These are phyloP conservation scores for Polychaeton citri DNA, from an alignment of 2,329 filamentous ascomycete species.

Conservation along the genomic window DNA sequence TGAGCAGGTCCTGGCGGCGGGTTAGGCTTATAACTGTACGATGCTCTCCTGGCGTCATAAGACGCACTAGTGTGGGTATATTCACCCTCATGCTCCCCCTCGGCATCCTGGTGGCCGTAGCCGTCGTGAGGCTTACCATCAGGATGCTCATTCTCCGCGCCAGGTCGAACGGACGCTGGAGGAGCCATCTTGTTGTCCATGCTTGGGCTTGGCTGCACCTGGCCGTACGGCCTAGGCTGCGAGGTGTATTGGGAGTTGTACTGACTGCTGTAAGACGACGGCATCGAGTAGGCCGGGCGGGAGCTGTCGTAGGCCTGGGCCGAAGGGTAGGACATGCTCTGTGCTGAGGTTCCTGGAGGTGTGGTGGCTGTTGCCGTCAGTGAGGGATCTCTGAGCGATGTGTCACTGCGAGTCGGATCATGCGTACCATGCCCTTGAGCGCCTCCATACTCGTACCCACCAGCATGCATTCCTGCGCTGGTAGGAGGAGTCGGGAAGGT, in stretches of 20 bases:
- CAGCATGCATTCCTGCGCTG: constrained; percentile 70
- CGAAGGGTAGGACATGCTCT: constrained; percentile 67
- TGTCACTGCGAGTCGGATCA: constrained; percentile 44
- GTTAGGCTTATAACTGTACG: constrained; percentile 64
- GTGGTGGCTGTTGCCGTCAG: constrained; percentile 49
- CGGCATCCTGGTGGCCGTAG: constrained; percentile 30
- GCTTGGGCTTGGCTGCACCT: constrained; percentile 45
- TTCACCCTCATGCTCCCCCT: constrained; percentile 45
- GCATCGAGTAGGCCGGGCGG: constrained; percentile 64
- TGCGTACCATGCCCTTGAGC: background rate
- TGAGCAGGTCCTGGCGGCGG: constrained; percentile 51
- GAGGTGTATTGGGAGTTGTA: constrained; percentile 36
- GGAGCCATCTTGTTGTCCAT: constrained; percentile 84
- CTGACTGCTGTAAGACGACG: constrained; percentile 35
- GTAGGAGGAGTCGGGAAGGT: constrained; percentile 91
- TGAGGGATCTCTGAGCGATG: constrained; percentile 35
- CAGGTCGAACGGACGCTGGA: constrained; percentile 44
- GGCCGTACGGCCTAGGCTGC: constrained; percentile 55
- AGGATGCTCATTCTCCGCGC: constrained; percentile 49
- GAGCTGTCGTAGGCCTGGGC: constrained; percentile 62
- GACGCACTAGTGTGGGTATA: constrained; percentile 68
- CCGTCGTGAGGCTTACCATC: constrained; percentile 51
- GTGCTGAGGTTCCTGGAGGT: constrained; percentile 63
- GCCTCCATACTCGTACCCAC: constrained; percentile 65
- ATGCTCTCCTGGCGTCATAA: constrained; percentile 58